These are phyloP conservation scores for Suhomyces pyralidae DNA, from an alignment of 805 yeast species.

Conservation along the genomic window DNA sequence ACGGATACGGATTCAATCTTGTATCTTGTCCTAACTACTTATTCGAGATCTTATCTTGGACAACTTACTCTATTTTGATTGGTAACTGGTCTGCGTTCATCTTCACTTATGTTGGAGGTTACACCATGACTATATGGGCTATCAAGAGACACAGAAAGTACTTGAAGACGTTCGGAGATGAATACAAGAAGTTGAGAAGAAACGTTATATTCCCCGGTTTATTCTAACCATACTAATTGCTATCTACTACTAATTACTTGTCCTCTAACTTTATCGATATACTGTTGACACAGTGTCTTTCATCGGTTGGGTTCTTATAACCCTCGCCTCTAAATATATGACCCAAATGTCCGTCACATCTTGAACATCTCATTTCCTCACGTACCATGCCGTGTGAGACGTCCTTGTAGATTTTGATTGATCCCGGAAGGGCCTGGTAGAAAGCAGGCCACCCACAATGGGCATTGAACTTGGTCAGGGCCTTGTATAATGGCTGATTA, in stretches of 20 bases:
- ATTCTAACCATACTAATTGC: conserved; percentile 30
- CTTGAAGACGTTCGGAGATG: conserved; percentile 65
- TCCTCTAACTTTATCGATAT: conserved; percentile 63
- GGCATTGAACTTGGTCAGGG: conserved; percentile 79
- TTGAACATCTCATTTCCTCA: conserved; percentile 83
- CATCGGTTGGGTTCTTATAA: conserved; percentile 80
- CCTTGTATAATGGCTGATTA: conserved; percentile 69
- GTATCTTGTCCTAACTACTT: conserved; percentile 95
- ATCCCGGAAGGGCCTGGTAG: conserved; percentile 82
- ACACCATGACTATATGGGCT: conserved; percentile 93
- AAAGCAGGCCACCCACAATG: conserved; percentile 99
- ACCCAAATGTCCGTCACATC: conserved; percentile 93
- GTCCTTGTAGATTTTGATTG: conserved; percentile 64
- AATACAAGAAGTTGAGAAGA: conserved; percentile 77
- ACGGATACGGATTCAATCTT: conserved; percentile 76
- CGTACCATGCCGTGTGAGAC: conserved; percentile 70
- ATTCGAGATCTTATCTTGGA: conserved; percentile 80
- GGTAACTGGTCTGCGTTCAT: conserved; percentile 75
- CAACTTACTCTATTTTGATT: conserved; percentile 62
- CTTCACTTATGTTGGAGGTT: conserved; percentile 67
- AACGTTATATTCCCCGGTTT: conserved; percentile 71
- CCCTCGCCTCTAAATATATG: conserved; percentile 96
- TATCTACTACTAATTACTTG: not conserved
- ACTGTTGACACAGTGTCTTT: conserved; percentile 93
- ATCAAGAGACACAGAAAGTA: conserved; percentile 74